Evolutionary conservation across 2,329 filamentous ascomycete species (phyloP), one percentile per base, ranked within the genome.

Genomic region (Zymoseptoria ardabiliae): DNA sequence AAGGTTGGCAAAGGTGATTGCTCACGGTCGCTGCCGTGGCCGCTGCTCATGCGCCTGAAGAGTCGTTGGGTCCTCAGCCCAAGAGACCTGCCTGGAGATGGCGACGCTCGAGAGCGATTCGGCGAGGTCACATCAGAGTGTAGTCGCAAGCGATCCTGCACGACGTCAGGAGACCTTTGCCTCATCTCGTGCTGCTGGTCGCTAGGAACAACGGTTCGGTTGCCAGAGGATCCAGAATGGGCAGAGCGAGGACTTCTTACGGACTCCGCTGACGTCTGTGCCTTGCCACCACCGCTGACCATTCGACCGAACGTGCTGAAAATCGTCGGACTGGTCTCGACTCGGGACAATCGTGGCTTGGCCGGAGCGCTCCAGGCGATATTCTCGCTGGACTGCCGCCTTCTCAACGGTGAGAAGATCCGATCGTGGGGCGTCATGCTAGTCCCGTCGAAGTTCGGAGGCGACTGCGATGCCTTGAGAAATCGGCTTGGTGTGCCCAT

Each of bases 401-500:
- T 62, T 54, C 60, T 52, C n/a, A 62, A 54, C 19, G 58, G 55
- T 20, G 58, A 50, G 17, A 53, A 55, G 23, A 30, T 53, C 21
- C 21, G 54, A 11, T 62, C 28, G 5, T 62, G 58, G 7, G 61
- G 62, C 17, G 63, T 63, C 11, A 62, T 54, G 23, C 64, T 61
- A 41, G 61, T 61, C 20, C 56, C 61, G 56, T 70, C 63, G 57
- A 66, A 67, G 50, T 68, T 61, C 11, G 60, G 60, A 10, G 63
- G 58, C 17, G 66, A 63, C 51, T 60, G 63, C n/a, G 61, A 59
- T 48, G 68, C 69, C 50, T 68, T 68, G 35, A 73, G 63, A 55
- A 74, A 72, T 22, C 72, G 68, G 13, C 70, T 72, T 20, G 73
- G 72, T 49, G 71, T 74, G 41, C 72, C 72, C 57, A 63, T 66